These are phyloP conservation scores for Saprolegnia diclina DNA, from an alignment of 352 stramenopile species.

Conservation along the genomic window DNA sequence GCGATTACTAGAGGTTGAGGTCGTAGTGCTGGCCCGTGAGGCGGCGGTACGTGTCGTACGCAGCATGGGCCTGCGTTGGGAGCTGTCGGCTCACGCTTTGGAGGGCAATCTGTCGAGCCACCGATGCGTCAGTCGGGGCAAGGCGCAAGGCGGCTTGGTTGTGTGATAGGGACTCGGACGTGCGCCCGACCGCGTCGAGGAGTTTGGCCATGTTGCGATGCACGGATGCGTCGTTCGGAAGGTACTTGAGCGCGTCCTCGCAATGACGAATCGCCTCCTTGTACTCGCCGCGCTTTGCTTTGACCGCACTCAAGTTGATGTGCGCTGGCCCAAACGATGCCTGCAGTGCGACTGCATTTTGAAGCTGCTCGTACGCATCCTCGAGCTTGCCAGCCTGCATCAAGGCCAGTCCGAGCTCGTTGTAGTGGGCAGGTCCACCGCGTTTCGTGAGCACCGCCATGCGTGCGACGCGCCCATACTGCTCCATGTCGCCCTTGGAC, in stretches of 20 bases:
- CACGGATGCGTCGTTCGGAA: slow-evolving; percentile 41
- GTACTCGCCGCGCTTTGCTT: slow-evolving; percentile 42
- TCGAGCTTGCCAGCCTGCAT: slow-evolving; percentile 39
- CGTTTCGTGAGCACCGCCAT: slow-evolving; percentile 59
- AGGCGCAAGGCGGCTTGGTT: slow-evolving; percentile 40
- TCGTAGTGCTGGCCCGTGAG: slow-evolving; percentile 53
- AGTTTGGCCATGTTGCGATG: slow-evolving; percentile 55
- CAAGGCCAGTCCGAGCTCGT: slow-evolving; percentile 53
- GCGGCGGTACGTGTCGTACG: slow-evolving; percentile 43
- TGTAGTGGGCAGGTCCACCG: slow-evolving; percentile 47
- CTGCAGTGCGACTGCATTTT: slow-evolving; percentile 40
- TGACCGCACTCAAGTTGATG: slow-evolving; percentile 50
- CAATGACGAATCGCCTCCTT: slow-evolving; percentile 40
- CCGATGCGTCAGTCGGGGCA: slow-evolving; percentile 35
- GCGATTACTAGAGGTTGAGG: slow-evolving; percentile 43
- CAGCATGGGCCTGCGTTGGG: slow-evolving; percentile 27
- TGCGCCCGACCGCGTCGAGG: slow-evolving; percentile 46
- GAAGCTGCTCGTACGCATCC: slow-evolving; percentile 40
- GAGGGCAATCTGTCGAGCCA: slow-evolving; percentile 42
- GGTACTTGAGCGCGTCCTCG: slow-evolving; percentile 35
- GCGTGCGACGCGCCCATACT: slow-evolving; percentile 41
- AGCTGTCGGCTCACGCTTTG: slow-evolving; percentile 37
- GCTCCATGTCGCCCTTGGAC: slow-evolving; percentile 40
- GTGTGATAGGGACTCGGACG: slow-evolving; percentile 41
- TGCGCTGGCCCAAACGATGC: slow-evolving; percentile 46